A percentile compares a stretch with the other conserved stretches of the same genome.
phyloP scores from a whole-genome alignment of 768 basidiomycete genomes.

The Trametes villosa region DNA sequence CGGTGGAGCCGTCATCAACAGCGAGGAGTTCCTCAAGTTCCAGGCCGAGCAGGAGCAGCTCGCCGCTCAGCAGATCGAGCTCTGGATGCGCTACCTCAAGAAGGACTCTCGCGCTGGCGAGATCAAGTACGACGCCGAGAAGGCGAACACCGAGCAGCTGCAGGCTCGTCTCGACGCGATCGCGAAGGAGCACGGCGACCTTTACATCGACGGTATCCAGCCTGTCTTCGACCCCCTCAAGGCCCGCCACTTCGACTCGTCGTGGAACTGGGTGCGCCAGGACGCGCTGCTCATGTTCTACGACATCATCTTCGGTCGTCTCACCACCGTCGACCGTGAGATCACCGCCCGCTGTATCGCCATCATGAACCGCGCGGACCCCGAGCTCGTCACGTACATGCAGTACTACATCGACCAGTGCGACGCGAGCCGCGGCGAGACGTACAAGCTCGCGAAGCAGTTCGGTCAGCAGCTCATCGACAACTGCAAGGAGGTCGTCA shows the following conservation, averaged over 20 bases:
- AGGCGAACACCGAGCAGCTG: slow-evolving; percentile 67
- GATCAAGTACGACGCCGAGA: slow-evolving; percentile 86
- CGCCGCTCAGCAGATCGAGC: slow-evolving; percentile 89
- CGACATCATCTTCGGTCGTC: slow-evolving; percentile 95
- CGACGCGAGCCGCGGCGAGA: slow-evolving; percentile 83
- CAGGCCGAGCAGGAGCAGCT: slow-evolving; percentile 92
- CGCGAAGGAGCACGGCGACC: slow-evolving; percentile 88
- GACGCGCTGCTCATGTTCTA: slow-evolving; percentile 97
- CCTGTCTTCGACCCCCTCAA: slow-evolving; percentile 94
- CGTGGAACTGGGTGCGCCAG: slow-evolving; percentile 99
- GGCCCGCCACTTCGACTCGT: slow-evolving; percentile 97
- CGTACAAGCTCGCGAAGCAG: slow-evolving; percentile 93
- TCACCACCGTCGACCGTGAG: slow-evolving; percentile 93
- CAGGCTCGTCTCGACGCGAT: slow-evolving; percentile 91
- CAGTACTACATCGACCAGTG: slow-evolving; percentile 90
- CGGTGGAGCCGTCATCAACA: slow-evolving; percentile 92
- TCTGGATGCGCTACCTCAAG: slow-evolving; percentile 96
- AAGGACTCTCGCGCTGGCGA: slow-evolving; percentile 94
- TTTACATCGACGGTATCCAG: slow-evolving; percentile 93
- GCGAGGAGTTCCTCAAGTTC: slow-evolving; percentile 98
- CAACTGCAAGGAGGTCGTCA: slow-evolving; percentile 86
- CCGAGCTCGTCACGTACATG: slow-evolving; percentile 91
- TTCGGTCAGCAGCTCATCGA: slow-evolving; percentile 96
- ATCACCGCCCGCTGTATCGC: slow-evolving; percentile 97
- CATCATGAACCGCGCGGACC: slow-evolving; percentile 97